phyloP scores from a whole-genome alignment of 306 rosid species.

The Lotus japonicus region DNA sequence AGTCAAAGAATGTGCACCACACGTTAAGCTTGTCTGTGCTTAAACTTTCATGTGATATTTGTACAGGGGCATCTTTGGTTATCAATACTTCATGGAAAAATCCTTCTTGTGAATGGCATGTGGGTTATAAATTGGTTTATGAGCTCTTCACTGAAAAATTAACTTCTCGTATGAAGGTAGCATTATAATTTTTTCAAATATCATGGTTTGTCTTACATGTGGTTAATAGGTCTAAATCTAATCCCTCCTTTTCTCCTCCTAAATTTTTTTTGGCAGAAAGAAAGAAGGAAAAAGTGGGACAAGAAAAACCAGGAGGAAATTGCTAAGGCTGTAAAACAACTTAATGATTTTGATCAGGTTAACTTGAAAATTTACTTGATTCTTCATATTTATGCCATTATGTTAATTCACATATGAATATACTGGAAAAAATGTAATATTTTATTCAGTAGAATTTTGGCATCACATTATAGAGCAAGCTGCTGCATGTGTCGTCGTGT shows the following conservation, averaged over 20 bases:
- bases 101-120: constrained; percentile 95
- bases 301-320: constrained; percentile 83
- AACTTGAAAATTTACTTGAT: constrained; percentile 20
- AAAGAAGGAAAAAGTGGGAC: constrained; percentile 86
- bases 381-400: neutral
- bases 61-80: constrained; percentile 64
- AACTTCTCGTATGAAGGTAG: constrained; percentile 88
- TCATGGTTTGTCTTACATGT: constrained; percentile 1
- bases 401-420: neutral
- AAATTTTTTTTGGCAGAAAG: constrained; percentile 47
- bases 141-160: constrained; percentile 69
- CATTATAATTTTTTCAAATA: constrained; percentile 12
- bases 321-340: constrained; percentile 65
- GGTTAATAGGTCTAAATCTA: neutral
- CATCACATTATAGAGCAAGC: constrained; percentile 6
- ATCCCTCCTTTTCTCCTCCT: constrained; percentile 4
- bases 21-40: constrained; percentile 16
- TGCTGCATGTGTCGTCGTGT: constrained; percentile 1
- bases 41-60: constrained; percentile 22
- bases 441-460: constrained; percentile 10
- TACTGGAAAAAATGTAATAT: neutral
- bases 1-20: constrained; percentile 1
- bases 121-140: constrained; percentile 79
- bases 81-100: constrained; percentile 80
- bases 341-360: constrained; percentile 93